These are phyloP conservation scores for Aristolochia californica DNA, from an alignment of 164 flowering plant genomes.

Conservation along the genomic window DNA sequence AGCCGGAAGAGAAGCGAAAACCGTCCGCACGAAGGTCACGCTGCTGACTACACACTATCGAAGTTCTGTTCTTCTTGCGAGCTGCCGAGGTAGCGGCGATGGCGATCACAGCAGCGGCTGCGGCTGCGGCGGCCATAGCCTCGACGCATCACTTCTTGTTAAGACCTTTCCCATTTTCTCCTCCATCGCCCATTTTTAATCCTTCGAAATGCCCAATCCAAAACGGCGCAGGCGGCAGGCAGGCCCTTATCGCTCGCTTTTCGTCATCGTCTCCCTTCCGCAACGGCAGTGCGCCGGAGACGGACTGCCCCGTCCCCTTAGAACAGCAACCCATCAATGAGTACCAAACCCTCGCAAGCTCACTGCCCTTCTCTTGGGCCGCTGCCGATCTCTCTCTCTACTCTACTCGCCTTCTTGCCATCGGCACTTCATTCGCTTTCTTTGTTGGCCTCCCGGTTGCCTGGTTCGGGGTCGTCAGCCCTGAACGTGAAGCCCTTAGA, in stretches of 20 bases:
- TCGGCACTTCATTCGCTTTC: conserved; percentile 54
- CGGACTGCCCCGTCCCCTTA: conserved; percentile 82
- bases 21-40: too few species aligned
- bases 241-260: neutral
- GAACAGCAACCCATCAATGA: conserved; percentile 88
- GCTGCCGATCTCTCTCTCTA: conserved; percentile 39
- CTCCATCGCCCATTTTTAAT: too few species aligned
- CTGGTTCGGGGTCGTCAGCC: conserved; percentile 53
- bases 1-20: too few species aligned
- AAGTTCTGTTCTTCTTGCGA: too few species aligned
- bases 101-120: too few species aligned
- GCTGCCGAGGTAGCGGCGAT: too few species aligned
- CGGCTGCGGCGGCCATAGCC: too few species aligned
- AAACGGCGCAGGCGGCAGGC: neutral
- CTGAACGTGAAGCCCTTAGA: conserved; percentile 41
- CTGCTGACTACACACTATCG: too few species aligned
- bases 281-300: conserved; percentile 35
- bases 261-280: conserved; percentile 21
- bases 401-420: conserved; percentile 33
- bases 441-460: conserved; percentile 79
- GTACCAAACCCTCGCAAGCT: conserved; percentile 50
- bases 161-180: too few species aligned
- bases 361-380: conserved; percentile 87
- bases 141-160: too few species aligned
- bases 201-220: too few species aligned